Conservation (phyloP, 805 yeast species). For the Wickerhamomyces hampshirensis region DNA sequence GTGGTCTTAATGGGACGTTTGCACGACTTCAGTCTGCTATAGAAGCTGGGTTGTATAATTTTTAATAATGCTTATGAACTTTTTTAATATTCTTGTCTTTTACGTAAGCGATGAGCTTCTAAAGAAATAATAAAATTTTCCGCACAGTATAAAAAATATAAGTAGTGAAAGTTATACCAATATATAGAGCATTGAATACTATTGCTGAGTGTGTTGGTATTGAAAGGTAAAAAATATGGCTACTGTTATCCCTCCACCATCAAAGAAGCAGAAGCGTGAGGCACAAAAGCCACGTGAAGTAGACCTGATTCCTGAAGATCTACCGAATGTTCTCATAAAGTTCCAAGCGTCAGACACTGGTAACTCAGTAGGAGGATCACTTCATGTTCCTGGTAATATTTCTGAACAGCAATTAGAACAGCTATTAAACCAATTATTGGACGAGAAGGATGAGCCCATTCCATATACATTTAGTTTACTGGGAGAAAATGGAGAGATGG, state of each 20-base stretch:
- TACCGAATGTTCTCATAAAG: constrained; percentile 83
- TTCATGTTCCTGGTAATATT: constrained; percentile 88
- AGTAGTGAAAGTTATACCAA: too few species aligned
- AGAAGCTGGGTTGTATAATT: too few species aligned
- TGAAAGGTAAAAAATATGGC: too few species aligned
- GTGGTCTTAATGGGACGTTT: too few species aligned
- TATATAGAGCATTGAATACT: too few species aligned
- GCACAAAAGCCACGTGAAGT: constrained; percentile 81
- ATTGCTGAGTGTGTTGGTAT: too few species aligned
- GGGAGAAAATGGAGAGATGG: constrained; percentile 40
- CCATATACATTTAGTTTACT: constrained; percentile 83
- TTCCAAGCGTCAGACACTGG: constrained; percentile 95
- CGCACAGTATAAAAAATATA: not conserved
- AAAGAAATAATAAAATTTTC: constrained; percentile 6
- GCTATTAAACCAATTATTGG: constrained; percentile 73
- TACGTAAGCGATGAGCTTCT: constrained; percentile 19
- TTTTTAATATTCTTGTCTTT: constrained; percentile 1
- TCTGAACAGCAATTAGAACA: constrained; percentile 84
- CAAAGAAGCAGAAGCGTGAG: constrained; percentile 78
- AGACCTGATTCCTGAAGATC: constrained; percentile 64
- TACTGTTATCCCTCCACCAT: constrained; percentile 88
- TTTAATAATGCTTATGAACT: not conserved
- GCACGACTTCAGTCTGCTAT: too few species aligned
- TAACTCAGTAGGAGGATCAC: constrained; percentile 73
- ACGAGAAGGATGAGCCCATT: constrained; percentile 61